These are phyloP conservation scores for Saprolegnia parasitica DNA, from an alignment of 352 stramenopile genomes.

Conservation along the genomic window DNA sequence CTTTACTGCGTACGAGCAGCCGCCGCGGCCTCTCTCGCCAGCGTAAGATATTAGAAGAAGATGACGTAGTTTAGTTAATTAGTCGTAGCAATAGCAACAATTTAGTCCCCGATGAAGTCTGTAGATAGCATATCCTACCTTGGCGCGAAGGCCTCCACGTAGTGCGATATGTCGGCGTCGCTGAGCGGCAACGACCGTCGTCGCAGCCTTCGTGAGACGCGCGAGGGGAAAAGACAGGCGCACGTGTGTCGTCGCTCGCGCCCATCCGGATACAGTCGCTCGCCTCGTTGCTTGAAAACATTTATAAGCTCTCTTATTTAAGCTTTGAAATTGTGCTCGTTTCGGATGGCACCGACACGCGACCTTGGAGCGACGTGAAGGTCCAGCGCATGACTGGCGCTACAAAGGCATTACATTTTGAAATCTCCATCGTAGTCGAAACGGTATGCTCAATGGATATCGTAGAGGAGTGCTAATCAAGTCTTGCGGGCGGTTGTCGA, in stretches of 20 bases:
- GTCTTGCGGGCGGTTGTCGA: too few relatives aligned
- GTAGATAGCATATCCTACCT: neutral
- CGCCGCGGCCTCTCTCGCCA: neutral
- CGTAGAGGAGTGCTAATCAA: too few relatives aligned
- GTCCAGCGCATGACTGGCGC: too few relatives aligned
- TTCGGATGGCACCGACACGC: too few relatives aligned
- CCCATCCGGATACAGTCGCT: too few relatives aligned
- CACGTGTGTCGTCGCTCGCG: neutral
- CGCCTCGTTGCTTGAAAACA: too few relatives aligned
- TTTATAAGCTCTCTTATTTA: too few relatives aligned
- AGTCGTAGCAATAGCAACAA: neutral
- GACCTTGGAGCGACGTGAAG: too few relatives aligned
- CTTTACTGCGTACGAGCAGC: neutral
- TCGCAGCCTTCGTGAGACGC: neutral
- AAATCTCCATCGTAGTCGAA: too few relatives aligned
- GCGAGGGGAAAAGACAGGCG: neutral
- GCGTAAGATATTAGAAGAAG: neutral
- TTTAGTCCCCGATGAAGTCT: neutral
- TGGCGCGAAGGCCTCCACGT: neutral
- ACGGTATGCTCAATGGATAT: too few relatives aligned
- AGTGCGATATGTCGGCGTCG: neutral
- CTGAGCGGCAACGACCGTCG: neutral
- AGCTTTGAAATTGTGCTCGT: too few relatives aligned
- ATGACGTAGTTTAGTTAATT: slow-evolving; percentile 12
- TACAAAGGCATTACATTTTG: too few relatives aligned